A percentile compares a stretch with the other conserved stretches of the same genome.
Conservation (phyloP, 179 eudicot genomes). For the Silene vulgaris region DNA sequence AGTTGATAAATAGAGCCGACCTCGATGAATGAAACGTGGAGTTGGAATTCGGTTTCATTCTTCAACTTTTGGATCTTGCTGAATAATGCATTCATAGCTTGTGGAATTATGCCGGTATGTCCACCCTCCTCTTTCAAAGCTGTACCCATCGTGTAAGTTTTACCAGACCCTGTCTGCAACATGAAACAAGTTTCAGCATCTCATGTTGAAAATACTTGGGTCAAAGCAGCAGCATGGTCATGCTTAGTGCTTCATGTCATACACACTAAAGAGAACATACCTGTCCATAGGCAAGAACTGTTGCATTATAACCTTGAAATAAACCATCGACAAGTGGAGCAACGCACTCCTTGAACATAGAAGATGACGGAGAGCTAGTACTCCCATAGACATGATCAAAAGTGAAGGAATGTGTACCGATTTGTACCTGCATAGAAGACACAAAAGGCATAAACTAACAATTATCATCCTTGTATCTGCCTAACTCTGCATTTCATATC, state of each 20-base stretch:
- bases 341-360: constrained; percentile 90
- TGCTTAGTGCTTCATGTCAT: not conserved
- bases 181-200: constrained; percentile 24
- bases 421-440: constrained; percentile 59
- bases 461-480: not conserved
- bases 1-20: constrained; percentile 31
- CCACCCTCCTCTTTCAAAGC: constrained; percentile 78
- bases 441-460: constrained; percentile 2
- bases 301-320: constrained; percentile 98
- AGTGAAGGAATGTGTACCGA: constrained; percentile 93
- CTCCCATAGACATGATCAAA: constrained; percentile 98
- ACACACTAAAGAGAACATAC: constrained; percentile 30
- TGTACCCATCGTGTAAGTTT: constrained; percentile 98
- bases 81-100: constrained; percentile 78
- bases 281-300: constrained; percentile 99
- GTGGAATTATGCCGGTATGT: constrained; percentile 78
- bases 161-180: constrained; percentile 96
- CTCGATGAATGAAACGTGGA: constrained; percentile 98
- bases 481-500: not conserved
- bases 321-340: constrained; percentile 95
- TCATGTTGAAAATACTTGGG: not conserved
- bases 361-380: constrained; percentile 63
- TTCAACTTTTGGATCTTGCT: constrained; percentile 70
- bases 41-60: constrained; percentile 72
- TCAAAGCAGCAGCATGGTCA: not conserved